Evolutionary conservation across 352 stramenopile genomes (phyloP).

Genomic region (Phytophthora pini): DNA sequence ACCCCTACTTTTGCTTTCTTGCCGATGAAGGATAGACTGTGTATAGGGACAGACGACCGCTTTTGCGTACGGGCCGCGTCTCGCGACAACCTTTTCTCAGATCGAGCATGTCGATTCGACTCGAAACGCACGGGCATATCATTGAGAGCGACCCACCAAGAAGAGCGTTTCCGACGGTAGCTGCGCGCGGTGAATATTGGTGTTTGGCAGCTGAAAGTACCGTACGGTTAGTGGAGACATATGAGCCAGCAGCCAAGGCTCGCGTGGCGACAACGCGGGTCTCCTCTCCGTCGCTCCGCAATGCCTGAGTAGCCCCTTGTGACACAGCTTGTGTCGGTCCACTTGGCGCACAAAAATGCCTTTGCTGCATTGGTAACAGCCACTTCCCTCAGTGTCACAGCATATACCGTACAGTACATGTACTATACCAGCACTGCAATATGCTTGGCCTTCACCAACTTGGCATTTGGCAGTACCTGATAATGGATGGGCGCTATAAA

Average conservation of each 20-base stretch:
- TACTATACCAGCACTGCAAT: neutral
- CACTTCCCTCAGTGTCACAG: conserved; percentile 10
- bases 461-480: neutral
- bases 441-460: neutral
- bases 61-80: neutral
- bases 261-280: neutral
- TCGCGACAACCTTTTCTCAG: conserved; percentile 16
- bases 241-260: neutral
- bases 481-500: too few species aligned
- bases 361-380: conserved; percentile 19
- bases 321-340: conserved; percentile 2
- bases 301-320: too few species aligned
- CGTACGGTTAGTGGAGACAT: too few species aligned
- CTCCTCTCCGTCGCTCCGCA: neutral
- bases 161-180: neutral
- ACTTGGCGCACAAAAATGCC: conserved; percentile 21
- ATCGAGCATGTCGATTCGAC: conserved; percentile 5
- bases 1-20: neutral
- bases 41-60: conserved; percentile 2
- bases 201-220: too few species aligned
- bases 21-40: conserved; percentile 4
- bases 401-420: neutral
- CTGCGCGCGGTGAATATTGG: neutral
- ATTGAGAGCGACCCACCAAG: too few species aligned
- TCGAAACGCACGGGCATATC: too few species aligned